Conservation (phyloP, 176 grass and related monocot genomes). For the Oryza coarctata region DNA sequence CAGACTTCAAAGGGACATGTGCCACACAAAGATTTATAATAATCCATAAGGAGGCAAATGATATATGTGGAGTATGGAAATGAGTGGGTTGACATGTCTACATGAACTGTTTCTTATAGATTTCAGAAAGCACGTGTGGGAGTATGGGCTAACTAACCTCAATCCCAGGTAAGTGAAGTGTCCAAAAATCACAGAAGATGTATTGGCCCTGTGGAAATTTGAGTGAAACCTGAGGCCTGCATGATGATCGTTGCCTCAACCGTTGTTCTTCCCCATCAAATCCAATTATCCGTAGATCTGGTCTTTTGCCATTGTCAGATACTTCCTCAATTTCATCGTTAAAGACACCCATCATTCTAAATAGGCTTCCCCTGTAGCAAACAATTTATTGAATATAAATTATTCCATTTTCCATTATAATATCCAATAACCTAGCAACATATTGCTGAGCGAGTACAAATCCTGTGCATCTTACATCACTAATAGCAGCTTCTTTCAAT, state of each 20-base stretch:
- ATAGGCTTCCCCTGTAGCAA: constrained; percentile 64
- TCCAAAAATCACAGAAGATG: constrained; percentile 84
- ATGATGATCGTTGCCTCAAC: constrained; percentile 54
- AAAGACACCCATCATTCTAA: constrained; percentile 93
- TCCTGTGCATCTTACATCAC: constrained; percentile 39
- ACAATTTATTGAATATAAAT: constrained; percentile 4
- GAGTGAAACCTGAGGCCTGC: constrained; percentile 50
- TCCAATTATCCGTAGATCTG: constrained; percentile 74
- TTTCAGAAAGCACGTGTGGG: neutral
- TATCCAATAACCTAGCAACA: neutral
- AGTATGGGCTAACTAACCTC: constrained; percentile 53
- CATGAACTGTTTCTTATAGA: constrained; percentile 1
- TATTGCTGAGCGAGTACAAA: neutral
- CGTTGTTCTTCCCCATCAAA: constrained; percentile 92
- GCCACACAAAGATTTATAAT: neutral
- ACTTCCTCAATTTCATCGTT: constrained; percentile 90
- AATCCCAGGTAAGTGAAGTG: constrained; percentile 76
- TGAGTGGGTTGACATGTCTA: neutral
- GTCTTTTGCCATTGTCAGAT: constrained; percentile 66
- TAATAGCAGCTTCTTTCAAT: constrained; percentile 68
- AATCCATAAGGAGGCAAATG: neutral
- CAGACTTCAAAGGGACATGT: neutral
- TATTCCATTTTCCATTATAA: constrained; percentile 27
- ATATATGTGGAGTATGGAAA: neutral
- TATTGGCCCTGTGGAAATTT: constrained; percentile 85